Conservation (phyloP, 73 alveolate species). For the Breviolum minutum region DNA sequence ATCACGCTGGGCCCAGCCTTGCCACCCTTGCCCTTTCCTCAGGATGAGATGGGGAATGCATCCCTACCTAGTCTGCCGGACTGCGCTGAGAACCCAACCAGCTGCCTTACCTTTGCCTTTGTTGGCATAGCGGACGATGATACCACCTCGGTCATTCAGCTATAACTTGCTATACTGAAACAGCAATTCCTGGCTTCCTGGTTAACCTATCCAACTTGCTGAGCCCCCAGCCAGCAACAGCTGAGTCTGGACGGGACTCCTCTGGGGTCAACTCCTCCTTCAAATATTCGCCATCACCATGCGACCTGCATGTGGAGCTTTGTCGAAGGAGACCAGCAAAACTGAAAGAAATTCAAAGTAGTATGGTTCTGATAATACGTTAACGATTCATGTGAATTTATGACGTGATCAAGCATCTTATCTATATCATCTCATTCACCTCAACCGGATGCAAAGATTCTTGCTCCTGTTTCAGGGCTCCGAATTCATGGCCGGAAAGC, state of each 20-base stretch:
- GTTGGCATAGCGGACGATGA: conserved; percentile 76
- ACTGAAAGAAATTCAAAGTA: neutral
- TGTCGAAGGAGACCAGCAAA: neutral
- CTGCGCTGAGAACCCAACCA: no score
- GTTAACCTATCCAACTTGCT: no score
- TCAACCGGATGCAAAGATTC: no score
- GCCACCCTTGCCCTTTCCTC: conserved; percentile 55
- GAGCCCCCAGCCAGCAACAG: neutral
- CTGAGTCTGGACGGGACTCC: conserved; percentile 69
- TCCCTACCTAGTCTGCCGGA: neutral
- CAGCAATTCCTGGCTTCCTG: neutral
- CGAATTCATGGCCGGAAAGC: neutral
- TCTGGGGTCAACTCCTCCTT: conserved; percentile 89
- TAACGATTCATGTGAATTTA: no score
- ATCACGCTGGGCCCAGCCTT: conserved; percentile 28
- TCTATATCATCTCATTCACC: no score
- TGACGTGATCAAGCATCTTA: no score
- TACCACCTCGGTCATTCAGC: conserved; percentile 12
- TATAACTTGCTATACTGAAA: neutral
- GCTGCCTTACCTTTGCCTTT: conserved; percentile 84
- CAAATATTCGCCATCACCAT: conserved; percentile 60
- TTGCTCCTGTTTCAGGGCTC: no score
- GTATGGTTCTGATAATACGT: no score
- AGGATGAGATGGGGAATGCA: neutral
- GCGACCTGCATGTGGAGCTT: neutral